Conservation (phyloP, 2,329 filamentous ascomycete species). For the Botrytis squamosa region DNA sequence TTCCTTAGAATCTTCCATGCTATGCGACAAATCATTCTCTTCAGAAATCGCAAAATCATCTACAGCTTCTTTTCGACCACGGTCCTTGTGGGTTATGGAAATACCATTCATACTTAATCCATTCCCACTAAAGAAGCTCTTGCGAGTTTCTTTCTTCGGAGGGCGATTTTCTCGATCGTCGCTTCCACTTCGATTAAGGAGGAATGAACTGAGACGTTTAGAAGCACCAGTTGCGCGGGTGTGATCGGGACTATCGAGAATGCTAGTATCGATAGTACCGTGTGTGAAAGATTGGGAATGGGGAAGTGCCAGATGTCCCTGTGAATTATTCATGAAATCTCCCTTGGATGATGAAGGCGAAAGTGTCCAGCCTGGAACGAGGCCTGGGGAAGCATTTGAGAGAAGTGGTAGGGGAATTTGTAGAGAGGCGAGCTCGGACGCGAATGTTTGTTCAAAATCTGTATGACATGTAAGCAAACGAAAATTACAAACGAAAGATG, state of each 20-base stretch:
- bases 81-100: conserved; percentile 15
- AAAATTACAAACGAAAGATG: neutral
- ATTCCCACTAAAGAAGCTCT: conserved; percentile 23
- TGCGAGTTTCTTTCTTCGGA: conserved; percentile 14
- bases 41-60: neutral
- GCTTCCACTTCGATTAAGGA: conserved; percentile 10
- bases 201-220: conserved; percentile 18
- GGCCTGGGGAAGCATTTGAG: conserved; percentile 40
- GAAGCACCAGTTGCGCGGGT: conserved; percentile 19
- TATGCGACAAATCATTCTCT: conserved; percentile 17
- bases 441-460: conserved; percentile 64
- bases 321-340: conserved; percentile 26
- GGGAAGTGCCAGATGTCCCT: conserved; percentile 22
- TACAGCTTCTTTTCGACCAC: conserved; percentile 10
- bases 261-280: conserved; percentile 30
- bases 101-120: conserved; percentile 21
- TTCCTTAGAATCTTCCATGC: conserved; percentile 19
- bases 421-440: conserved; percentile 64
- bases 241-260: conserved; percentile 30
- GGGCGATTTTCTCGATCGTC: conserved; percentile 3
- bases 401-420: conserved; percentile 50
- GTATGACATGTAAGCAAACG: conserved; percentile 26
- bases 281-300: conserved; percentile 31
- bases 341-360: conserved; percentile 20
- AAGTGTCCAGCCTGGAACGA: conserved; percentile 41